Evolutionary conservation across 192 early-diverging fungal genomes (phyloP).

Genomic region (Linnemannia hyalina): DNA sequence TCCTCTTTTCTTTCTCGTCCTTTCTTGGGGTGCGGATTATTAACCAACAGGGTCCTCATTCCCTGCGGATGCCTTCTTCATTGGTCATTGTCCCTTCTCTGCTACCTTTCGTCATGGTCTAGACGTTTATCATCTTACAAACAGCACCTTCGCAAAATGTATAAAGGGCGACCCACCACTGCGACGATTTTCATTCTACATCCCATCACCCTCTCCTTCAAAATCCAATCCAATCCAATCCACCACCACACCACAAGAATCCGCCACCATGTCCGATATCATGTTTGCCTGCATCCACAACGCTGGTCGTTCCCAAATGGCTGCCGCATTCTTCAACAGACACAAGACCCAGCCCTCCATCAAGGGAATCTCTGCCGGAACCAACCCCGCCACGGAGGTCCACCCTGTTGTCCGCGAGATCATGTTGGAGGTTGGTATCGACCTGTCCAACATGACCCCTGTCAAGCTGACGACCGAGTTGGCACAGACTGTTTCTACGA

Average conservation of each 20-base stretch:
- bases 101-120: neutral
- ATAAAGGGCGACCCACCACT: neutral
- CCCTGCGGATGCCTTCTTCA: neutral
- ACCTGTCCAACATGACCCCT: constrained; percentile 22
- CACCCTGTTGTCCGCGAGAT: constrained; percentile 18
- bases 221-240: neutral
- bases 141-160: neutral
- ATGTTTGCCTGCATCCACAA: constrained; percentile 33
- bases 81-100: neutral
- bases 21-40: neutral
- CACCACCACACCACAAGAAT: neutral
- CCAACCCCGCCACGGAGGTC: constrained; percentile 22
- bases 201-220: neutral
- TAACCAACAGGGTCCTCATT: neutral
- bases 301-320: constrained; percentile 29
- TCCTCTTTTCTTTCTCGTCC: neutral
- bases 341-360: constrained; percentile 16
- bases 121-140: neutral
- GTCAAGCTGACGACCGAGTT: constrained; percentile 25
- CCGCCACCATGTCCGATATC: constrained; percentile 17
- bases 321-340: constrained; percentile 29
- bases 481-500: constrained; percentile 16
- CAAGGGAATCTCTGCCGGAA: constrained; percentile 26
- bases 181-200: neutral
- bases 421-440: constrained; percentile 24